A percentile compares a stretch with the other conserved stretches of the same genome.
These are phyloP conservation scores for Phytophthora constricta DNA, from an alignment of 352 stramenopile genomes.

Conservation along the genomic window DNA sequence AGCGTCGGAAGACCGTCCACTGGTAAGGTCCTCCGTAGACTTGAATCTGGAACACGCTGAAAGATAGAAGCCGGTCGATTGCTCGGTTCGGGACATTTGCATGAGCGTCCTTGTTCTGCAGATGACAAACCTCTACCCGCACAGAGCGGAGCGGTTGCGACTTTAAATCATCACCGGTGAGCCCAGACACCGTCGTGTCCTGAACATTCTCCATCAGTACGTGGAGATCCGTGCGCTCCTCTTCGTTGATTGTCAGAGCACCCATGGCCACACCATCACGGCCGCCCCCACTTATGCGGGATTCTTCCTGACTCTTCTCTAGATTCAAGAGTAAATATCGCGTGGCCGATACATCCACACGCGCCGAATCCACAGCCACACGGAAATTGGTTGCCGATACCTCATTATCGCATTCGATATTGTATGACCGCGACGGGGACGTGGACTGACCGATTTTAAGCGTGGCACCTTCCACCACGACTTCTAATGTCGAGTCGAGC, in stretches of 20 bases:
- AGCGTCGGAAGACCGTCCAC: slow-evolving; percentile 87
- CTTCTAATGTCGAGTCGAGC: slow-evolving; percentile 78
- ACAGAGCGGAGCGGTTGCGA: slow-evolving; percentile 81
- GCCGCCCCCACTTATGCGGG: slow-evolving; percentile 34
- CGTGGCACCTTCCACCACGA: slow-evolving; percentile 42
- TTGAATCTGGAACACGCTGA: slow-evolving; percentile 86
- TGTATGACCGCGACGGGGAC: slow-evolving; percentile 58
- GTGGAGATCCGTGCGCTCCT: slow-evolving; percentile 76
- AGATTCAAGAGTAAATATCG: slow-evolving; percentile 84
- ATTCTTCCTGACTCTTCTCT: slow-evolving; percentile 82
- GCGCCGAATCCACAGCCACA: slow-evolving; percentile 77
- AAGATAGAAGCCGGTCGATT: slow-evolving; percentile 79
- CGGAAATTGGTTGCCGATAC: slow-evolving; percentile 73
- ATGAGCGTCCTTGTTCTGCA: slow-evolving; percentile 89
- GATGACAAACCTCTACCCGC: slow-evolving; percentile 82
- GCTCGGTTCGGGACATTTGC: slow-evolving; percentile 74
- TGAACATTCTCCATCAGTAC: slow-evolving; percentile 85
- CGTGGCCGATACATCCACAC: slow-evolving; percentile 76
- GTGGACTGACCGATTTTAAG: slow-evolving; percentile 65
- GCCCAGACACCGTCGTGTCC: slow-evolving; percentile 78
- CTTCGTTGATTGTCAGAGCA: slow-evolving; percentile 46
- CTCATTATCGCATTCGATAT: slow-evolving; percentile 75
- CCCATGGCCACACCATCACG: slow-evolving; percentile 15
- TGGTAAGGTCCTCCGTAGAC: slow-evolving; percentile 87
- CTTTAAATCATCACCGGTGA: slow-evolving; percentile 72